Conservation (phyloP, 805 yeast genomes). For the Schwanniomyces polymorphus region DNA sequence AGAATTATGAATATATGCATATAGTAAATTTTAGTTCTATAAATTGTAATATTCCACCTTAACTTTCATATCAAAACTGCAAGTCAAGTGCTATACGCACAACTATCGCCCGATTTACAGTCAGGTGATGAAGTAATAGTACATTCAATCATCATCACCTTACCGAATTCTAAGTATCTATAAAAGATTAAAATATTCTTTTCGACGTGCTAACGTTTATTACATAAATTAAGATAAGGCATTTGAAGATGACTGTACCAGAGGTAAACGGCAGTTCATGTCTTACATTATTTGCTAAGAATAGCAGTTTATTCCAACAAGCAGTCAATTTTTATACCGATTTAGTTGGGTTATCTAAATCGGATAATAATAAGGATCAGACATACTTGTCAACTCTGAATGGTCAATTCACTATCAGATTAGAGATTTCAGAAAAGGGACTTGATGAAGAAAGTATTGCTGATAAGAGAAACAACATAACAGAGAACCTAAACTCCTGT, state of each 20-base stretch:
- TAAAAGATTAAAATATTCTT: not conserved
- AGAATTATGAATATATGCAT: not conserved
- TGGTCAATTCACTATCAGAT: conserved; percentile 18
- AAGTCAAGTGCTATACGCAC: not conserved
- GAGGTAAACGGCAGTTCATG: conserved; percentile 59
- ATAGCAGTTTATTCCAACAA: conserved; percentile 38
- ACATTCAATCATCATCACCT: not conserved
- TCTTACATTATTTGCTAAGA: conserved; percentile 54
- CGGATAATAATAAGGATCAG: conserved; percentile 16
- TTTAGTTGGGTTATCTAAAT: conserved; percentile 32
- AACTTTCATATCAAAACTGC: not conserved
- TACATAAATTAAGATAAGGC: not conserved
- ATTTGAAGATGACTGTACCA: conserved; percentile 24
- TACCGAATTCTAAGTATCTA: not conserved
- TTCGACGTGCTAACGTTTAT: not conserved
- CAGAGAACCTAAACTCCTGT: conserved; percentile 15
- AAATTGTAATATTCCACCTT: too few relatives aligned
- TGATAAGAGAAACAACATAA: conserved; percentile 9
- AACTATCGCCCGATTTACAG: conserved; percentile 2
- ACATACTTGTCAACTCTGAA: conserved; percentile 22
- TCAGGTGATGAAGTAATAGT: conserved; percentile 2
- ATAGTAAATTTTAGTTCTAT: not conserved
- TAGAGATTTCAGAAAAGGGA: conserved; percentile 16
- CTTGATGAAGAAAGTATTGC: conserved; percentile 17
- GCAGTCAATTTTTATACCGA: conserved; percentile 60